Conservation (phyloP, 2,329 filamentous ascomycete genomes). For the Xylaria sp. region DNA sequence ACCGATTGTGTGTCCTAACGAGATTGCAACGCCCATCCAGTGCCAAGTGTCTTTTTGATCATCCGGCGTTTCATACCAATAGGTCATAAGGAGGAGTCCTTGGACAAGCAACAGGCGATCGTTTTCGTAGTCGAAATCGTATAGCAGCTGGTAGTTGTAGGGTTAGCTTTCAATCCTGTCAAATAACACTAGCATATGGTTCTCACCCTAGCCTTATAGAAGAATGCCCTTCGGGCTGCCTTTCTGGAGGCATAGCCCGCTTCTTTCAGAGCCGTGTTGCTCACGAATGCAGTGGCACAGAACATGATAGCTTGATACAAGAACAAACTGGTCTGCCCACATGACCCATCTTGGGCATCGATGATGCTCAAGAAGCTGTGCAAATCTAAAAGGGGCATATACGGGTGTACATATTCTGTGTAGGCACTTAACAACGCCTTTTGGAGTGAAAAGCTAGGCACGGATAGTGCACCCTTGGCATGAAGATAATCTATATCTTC, state of each 20-base stretch:
- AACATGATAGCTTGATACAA: constrained; percentile 97
- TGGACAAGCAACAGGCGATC: constrained; percentile 91
- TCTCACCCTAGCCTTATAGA: constrained; percentile 85
- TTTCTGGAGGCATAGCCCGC: constrained; percentile 84
- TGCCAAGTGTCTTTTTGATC: constrained; percentile 99
- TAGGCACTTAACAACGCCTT: constrained; percentile 85
- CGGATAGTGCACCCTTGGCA: constrained; percentile 83
- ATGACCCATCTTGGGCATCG: constrained; percentile 73
- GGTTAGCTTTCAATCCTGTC: constrained; percentile 34
- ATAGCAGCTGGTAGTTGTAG: constrained; percentile 70
- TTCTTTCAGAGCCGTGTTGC: constrained; percentile 78
- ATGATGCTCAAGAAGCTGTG: constrained; percentile 69
- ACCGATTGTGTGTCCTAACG: constrained; percentile 91
- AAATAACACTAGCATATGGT: constrained; percentile 20
- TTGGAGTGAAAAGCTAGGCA: constrained; percentile 77
- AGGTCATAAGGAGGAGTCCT: constrained; percentile 89
- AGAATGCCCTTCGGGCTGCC: constrained; percentile 86
- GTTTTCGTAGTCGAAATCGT: constrained; percentile 94
- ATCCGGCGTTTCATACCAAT: constrained; percentile 97
- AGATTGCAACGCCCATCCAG: constrained; percentile 97
- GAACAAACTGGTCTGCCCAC: constrained; percentile 81
- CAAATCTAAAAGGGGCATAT: constrained; percentile 87
- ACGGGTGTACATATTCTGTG: constrained; percentile 90
- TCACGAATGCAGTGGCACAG: constrained; percentile 87
- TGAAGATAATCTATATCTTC: constrained; percentile 88